Conservation (phyloP, 495 filamentous ascomycete genomes). For the Geopyxis carbonaria region DNA sequence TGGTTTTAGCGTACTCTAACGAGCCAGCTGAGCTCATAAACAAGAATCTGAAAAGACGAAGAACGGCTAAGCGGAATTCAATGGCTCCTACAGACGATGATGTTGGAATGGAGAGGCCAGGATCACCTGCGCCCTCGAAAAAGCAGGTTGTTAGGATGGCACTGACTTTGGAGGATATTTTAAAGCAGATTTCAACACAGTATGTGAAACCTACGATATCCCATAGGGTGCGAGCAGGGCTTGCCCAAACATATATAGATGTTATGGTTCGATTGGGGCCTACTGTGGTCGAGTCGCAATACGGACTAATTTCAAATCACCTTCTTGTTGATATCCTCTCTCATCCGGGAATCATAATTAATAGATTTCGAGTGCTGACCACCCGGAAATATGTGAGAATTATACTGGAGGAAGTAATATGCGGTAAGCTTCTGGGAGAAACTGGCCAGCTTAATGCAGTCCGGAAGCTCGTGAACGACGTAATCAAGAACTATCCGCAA, state of each 20-base stretch:
- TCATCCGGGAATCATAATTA: conserved; percentile 55
- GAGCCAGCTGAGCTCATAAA: conserved; percentile 43
- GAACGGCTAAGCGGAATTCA: conserved; percentile 48
- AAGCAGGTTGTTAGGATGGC: conserved; percentile 50
- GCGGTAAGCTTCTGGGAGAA: conserved; percentile 67
- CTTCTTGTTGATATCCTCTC: conserved; percentile 65
- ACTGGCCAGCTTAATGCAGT: conserved; percentile 70
- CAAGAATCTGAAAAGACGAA: conserved; percentile 30
- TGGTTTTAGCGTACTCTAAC: conserved; percentile 63
- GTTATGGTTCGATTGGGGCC: conserved; percentile 58
- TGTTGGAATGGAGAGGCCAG: conserved; percentile 51
- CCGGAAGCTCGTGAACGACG: conserved; percentile 63
- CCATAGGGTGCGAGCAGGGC: conserved; percentile 62
- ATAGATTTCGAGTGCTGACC: conserved; percentile 74
- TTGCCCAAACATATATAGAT: conserved; percentile 74
- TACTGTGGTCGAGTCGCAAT: conserved; percentile 59
- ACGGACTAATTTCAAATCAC: conserved; percentile 62
- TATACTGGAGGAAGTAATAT: conserved; percentile 70
- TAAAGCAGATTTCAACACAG: conserved; percentile 64
- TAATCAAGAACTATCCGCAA: conserved; percentile 89
- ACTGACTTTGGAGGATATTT: conserved; percentile 60
- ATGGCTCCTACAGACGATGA: conserved; percentile 58
- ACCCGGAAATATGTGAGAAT: conserved; percentile 71
- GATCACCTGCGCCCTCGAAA: conserved; percentile 50
- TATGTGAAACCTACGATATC: conserved; percentile 67